A percentile compares a stretch with the other conserved stretches of the same genome.
Evolutionary conservation across 805 yeast genomes (phyloP).

Genomic region (Yarrowia divulgata): DNA sequence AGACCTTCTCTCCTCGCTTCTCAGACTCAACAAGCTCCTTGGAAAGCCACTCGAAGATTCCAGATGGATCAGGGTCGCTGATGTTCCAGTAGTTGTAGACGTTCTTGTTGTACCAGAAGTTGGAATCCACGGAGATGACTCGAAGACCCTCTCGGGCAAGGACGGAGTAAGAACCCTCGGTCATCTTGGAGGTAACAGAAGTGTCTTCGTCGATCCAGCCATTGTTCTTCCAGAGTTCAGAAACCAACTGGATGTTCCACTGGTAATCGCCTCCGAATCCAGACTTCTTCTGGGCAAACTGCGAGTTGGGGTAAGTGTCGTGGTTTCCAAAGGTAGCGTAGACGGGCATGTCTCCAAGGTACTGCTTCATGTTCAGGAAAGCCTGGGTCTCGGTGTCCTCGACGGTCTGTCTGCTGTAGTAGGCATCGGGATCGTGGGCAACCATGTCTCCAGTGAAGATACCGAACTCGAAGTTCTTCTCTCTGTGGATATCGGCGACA

Average conservation of each 20-base stretch:
- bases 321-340: slow-evolving; percentile 73
- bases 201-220: slow-evolving; percentile 54
- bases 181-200: slow-evolving; percentile 43
- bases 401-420: slow-evolving; percentile 58
- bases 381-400: slow-evolving; percentile 59
- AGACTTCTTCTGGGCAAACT: slow-evolving; percentile 62
- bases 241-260: slow-evolving; percentile 59
- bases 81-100: slow-evolving; percentile 59
- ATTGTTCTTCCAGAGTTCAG: slow-evolving; percentile 57
- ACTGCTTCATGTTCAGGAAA: slow-evolving; percentile 60
- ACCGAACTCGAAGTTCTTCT: slow-evolving; percentile 61
- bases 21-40: slow-evolving; percentile 68
- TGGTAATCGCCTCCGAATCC: slow-evolving; percentile 55
- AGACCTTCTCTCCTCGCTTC: slow-evolving; percentile 63
- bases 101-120: slow-evolving; percentile 70
- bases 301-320: slow-evolving; percentile 76
- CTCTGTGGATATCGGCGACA: slow-evolving; percentile 52
- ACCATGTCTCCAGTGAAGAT: slow-evolving; percentile 78
- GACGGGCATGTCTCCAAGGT: slow-evolving; percentile 61
- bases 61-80: slow-evolving; percentile 65
- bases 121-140: slow-evolving; percentile 69
- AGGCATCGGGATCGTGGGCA: slow-evolving; percentile 61
- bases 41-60: slow-evolving; percentile 65
- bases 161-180: slow-evolving; percentile 67
- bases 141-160: slow-evolving; percentile 64